Conservation (phyloP, 2,329 filamentous ascomycete species). For the Pseudopyrenochaeta lycopersici region DNA sequence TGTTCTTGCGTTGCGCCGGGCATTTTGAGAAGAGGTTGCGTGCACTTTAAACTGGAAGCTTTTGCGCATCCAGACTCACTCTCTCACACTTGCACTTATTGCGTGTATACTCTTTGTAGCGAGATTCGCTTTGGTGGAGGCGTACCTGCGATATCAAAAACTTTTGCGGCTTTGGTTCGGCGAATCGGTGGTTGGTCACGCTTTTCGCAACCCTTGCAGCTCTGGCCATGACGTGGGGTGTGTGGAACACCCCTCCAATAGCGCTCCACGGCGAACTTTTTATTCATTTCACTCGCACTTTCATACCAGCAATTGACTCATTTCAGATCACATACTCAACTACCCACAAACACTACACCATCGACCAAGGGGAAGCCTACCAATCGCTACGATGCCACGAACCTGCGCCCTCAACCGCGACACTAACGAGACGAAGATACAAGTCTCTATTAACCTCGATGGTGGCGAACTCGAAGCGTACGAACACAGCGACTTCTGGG, state of each 20-base stretch:
- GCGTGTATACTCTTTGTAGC: no score
- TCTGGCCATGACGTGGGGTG: slow-evolving; percentile 36
- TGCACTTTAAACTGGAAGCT: slow-evolving; percentile 9
- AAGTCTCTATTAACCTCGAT: slow-evolving; percentile 91
- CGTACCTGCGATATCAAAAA: slow-evolving; percentile 37
- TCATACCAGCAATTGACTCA: neutral
- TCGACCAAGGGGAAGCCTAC: neutral
- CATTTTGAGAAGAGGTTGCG: slow-evolving; percentile 20
- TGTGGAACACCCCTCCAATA: slow-evolving; percentile 25
- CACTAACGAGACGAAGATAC: slow-evolving; percentile 98
- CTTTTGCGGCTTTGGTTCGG: slow-evolving; percentile 33
- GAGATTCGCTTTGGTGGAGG: neutral
- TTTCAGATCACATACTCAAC: no score
- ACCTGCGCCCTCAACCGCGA: slow-evolving; percentile 83
- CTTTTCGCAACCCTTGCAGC: slow-evolving; percentile 39
- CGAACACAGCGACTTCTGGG: slow-evolving; percentile 45
- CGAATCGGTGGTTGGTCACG: slow-evolving; percentile 30
- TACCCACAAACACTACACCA: neutral
- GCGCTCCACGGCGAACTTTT: slow-evolving; percentile 29
- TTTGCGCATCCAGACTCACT: no score
- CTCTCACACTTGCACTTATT: no score
- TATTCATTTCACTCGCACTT: slow-evolving; percentile 2
- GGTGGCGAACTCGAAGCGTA: slow-evolving; percentile 74
- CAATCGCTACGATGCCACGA: slow-evolving; percentile 57
- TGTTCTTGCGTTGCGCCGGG: slow-evolving; percentile 31